Base-by-base conservation (phyloP, 495 filamentous ascomycete species). In the Tuber brumale region DNA sequence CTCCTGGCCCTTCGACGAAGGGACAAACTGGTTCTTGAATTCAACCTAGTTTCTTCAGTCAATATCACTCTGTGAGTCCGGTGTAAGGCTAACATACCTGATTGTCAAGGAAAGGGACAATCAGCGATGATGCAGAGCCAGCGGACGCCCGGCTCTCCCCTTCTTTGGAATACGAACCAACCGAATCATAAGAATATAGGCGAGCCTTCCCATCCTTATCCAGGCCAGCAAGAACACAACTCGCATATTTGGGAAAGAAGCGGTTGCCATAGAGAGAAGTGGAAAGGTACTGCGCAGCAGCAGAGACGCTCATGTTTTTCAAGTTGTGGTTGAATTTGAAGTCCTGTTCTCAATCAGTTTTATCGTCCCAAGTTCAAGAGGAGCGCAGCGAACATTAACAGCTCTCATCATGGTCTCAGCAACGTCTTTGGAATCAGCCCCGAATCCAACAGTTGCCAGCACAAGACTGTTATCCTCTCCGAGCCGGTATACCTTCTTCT, bases 51-150 rank as follows among this genome's bases (percentile, higher is more conserved):
- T 31, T 66, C 27, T 71, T 71, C 16, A n/a, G 72, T 39, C 37
- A 61, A 41, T 35, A 72, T 39, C 46, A 39, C 43, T 74, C 31
- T 12, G 10, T n/a, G 21, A 72, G 23, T 16, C 12, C 39, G 18
- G 12, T 27, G 19, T 35, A 44, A 31, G 45, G 41, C 12, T 31
- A 12, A 14, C 51, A 51, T 75, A 82, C 81, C 85, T 99, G 96
- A 84, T 98, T 99, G 85, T 99, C 95, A 83, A 99, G 87, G 87
- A 99, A 98, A 6, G 95, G 95, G 92, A 97, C 98, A 84, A 99
- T 99, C 85, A 99, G 86, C 80, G 93, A 97, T 51, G 93, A 92
- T 44, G 96, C 95, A n/a, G 95, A 94, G 74, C 95, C 95, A 31
- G 93, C 95, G 31, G 96, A 94, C 48, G 94, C 91, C 85, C 96